Conservation (phyloP, 2,329 filamentous ascomycete genomes). For the Davidsoniella neocaledoniae region DNA sequence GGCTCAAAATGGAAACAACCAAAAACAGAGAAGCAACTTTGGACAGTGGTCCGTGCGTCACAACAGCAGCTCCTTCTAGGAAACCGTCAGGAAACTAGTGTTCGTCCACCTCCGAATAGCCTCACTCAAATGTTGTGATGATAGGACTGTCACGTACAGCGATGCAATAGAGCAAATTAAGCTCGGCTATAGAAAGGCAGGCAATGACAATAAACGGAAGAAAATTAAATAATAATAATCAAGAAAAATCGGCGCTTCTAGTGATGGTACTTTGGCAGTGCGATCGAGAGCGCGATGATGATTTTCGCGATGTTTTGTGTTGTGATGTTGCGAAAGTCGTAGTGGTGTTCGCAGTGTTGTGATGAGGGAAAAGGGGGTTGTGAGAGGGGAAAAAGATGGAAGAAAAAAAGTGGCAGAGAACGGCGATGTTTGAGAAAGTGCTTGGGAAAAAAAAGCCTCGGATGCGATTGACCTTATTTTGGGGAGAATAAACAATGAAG, state of each 20-base stretch:
- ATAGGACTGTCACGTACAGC: background rate
- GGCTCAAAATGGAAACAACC: constrained; percentile 12
- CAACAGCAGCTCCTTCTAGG: constrained; percentile 12
- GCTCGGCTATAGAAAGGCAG: too few species aligned
- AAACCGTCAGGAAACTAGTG: constrained; percentile 3
- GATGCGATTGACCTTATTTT: constrained; percentile 6
- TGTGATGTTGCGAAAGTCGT: too few species aligned
- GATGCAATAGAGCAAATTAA: too few species aligned
- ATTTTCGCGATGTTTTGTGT: background rate
- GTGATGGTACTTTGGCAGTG: background rate
- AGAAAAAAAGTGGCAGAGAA: constrained; percentile 7
- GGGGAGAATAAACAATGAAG: background rate
- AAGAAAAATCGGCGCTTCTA: constrained; percentile 7
- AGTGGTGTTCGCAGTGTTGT: background rate
- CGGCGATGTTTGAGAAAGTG: constrained; percentile 2
- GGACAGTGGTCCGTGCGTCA: constrained; percentile 10
- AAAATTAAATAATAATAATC: background rate
- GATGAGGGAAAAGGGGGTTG: constrained; percentile 2
- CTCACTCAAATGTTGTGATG: constrained; percentile 5
- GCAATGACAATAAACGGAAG: background rate
- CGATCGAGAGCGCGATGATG: constrained; percentile 3
- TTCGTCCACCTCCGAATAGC: constrained; percentile 7
- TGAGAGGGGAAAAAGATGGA: constrained; percentile 4
- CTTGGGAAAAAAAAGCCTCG: constrained; percentile 5
- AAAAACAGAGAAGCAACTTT: constrained; percentile 9